These are phyloP conservation scores for Clonostachys byssicola DNA, from an alignment of 2,329 filamentous ascomycete genomes.

Conservation along the genomic window DNA sequence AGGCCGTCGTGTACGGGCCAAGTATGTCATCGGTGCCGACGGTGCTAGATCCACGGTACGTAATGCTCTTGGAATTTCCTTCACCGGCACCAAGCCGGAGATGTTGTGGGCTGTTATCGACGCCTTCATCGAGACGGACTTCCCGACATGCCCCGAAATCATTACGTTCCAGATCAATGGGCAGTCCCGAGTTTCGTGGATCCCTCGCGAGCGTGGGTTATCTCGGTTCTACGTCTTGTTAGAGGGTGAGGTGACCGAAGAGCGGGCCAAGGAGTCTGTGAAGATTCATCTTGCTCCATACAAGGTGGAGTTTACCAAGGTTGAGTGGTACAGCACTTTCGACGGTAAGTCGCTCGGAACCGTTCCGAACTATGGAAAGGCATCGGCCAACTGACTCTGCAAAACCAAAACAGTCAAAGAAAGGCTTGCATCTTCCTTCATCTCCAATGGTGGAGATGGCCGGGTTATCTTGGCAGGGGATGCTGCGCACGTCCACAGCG, in stretches of 20 bases:
- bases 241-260: conserved; percentile 35
- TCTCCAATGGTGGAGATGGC: conserved; percentile 19
- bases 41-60: conserved; percentile 45
- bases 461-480: conserved; percentile 25
- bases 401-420: neutral
- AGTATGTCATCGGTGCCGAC: conserved; percentile 47
- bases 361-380: no score
- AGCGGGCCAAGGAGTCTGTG: conserved; percentile 33
- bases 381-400: no score
- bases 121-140: conserved; percentile 43
- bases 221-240: conserved; percentile 41
- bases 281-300: conserved; percentile 37
- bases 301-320: conserved; percentile 31
- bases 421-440: conserved; percentile 31
- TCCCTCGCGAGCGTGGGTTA: conserved; percentile 40
- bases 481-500: conserved; percentile 24
- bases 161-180: conserved; percentile 40
- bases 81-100: conserved; percentile 40
- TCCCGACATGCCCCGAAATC: conserved; percentile 38
- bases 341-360: conserved; percentile 23
- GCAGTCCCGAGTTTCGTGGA: conserved; percentile 42
- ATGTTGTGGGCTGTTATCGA: conserved; percentile 46
- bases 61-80: conserved; percentile 26
- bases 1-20: conserved; percentile 22
- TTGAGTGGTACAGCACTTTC: conserved; percentile 46